Conservation (phyloP, 2,329 filamentous ascomycete species). For the Microdochium bolleyi region DNA sequence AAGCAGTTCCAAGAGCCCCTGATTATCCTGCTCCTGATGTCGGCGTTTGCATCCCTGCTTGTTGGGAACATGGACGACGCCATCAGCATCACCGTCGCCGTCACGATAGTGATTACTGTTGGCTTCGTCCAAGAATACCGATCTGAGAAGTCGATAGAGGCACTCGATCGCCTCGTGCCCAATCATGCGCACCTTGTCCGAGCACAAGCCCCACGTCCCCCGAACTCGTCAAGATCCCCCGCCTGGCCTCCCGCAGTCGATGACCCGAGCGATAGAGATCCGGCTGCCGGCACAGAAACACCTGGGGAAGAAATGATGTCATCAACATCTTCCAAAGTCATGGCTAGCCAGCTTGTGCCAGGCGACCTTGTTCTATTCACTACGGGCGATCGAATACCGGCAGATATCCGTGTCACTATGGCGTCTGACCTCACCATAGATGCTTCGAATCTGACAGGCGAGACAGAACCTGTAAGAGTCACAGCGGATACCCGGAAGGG, state of each 20-base stretch:
- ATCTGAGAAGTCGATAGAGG: constrained; percentile 95
- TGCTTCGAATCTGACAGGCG: constrained; percentile 92
- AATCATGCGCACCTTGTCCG: constrained; percentile 95
- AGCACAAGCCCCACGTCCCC: constrained; percentile 30
- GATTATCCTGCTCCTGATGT: constrained; percentile 84
- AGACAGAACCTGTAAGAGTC: constrained; percentile 88
- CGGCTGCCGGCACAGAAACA: constrained; percentile 44
- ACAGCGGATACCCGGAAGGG: constrained; percentile 48
- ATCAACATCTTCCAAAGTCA: constrained; percentile 72
- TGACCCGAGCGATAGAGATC: constrained; percentile 38
- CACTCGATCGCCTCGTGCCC: constrained; percentile 85
- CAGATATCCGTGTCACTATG: constrained; percentile 89
- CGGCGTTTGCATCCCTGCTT: constrained; percentile 78
- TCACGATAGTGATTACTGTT: constrained; percentile 93
- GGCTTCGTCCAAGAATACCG: constrained; percentile 97
- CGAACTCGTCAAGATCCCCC: constrained; percentile 24
- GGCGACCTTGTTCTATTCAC: constrained; percentile 92
- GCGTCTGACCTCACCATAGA: constrained; percentile 89
- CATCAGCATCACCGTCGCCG: constrained; percentile 88
- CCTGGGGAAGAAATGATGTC: constrained; percentile 59
- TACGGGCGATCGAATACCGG: constrained; percentile 92
- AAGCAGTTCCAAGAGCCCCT: constrained; percentile 97
- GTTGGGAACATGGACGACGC: constrained; percentile 94
- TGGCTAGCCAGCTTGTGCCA: constrained; percentile 79
- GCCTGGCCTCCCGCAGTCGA: constrained; percentile 40